Conservation (phyloP, 2,329 filamentous ascomycete genomes). For the Calonectria pseudoreteaudii region DNA sequence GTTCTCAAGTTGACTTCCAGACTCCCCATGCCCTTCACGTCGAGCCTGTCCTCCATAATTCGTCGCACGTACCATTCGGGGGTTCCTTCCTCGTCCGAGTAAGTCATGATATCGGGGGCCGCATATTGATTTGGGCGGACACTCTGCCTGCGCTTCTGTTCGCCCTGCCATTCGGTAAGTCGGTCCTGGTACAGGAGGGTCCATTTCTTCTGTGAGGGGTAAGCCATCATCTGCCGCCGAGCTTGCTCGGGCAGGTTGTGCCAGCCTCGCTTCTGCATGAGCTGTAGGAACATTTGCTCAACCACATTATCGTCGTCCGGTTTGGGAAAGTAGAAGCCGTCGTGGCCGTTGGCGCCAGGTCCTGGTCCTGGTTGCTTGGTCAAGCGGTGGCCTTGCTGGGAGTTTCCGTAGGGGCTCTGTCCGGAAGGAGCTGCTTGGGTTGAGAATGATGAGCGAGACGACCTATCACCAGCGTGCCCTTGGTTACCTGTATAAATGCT, state of each 20-base stretch:
- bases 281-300: constrained; percentile 88
- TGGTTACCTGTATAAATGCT: constrained; percentile 69
- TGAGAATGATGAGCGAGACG: constrained; percentile 50
- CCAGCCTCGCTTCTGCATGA: constrained; percentile 99
- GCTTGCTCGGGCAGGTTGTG: constrained; percentile 97
- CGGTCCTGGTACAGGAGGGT: constrained; percentile 95
- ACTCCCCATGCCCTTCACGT: constrained; percentile 90
- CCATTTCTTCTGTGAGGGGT: constrained; percentile 96
- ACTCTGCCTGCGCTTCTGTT: constrained; percentile 87
- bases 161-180: constrained; percentile 91
- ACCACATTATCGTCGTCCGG: constrained; percentile 86
- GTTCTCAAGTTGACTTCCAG: constrained; percentile 94
- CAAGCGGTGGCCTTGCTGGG: constrained; percentile 65
- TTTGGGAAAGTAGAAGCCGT: constrained; percentile 73
- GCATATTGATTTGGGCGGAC: constrained; percentile 78
- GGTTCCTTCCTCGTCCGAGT: constrained; percentile 93
- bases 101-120: constrained; percentile 76
- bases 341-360: constrained; percentile 52
- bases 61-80: constrained; percentile 98
- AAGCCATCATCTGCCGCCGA: constrained; percentile 93
- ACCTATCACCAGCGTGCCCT: constrained; percentile 54
- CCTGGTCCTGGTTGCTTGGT: constrained; percentile 62
- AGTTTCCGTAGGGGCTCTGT: constrained; percentile 63
- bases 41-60: constrained; percentile 95
- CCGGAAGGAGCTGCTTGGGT: constrained; percentile 68